These are phyloP conservation scores for Talaromyces adpressus DNA, from an alignment of 495 filamentous ascomycete species.

Conservation along the genomic window DNA sequence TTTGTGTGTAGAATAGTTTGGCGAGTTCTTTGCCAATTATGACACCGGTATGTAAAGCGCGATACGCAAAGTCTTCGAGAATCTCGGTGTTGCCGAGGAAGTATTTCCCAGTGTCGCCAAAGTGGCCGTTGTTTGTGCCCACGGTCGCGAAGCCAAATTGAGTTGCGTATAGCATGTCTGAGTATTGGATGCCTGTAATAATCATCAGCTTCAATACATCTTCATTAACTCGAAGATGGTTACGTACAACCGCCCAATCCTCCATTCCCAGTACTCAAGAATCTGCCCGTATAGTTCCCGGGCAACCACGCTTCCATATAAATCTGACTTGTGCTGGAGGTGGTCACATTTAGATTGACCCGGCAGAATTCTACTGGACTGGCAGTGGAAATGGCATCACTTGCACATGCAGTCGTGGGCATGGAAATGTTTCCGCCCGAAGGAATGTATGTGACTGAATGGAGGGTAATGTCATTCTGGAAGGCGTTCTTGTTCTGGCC, in stretches of 20 bases:
- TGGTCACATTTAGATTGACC: not conserved
- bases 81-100: not conserved
- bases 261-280: not conserved
- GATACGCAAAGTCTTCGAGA: not conserved
- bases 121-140: not conserved
- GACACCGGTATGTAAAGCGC: not conserved
- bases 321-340: not conserved
- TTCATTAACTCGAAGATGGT: not conserved
- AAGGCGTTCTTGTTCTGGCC: not conserved
- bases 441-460: not conserved
- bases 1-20: constrained; percentile 9
- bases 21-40: constrained; percentile 9
- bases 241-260: not conserved
- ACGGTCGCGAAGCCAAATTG: constrained; percentile 1
- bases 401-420: not conserved
- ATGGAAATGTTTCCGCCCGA: not conserved
- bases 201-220: not conserved
- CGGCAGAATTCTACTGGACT: not conserved
- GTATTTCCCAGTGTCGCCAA: not conserved
- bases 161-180: not conserved
- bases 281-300: not conserved
- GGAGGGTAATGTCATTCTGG: not conserved
- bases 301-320: not conserved
- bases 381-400: not conserved
- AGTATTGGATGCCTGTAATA: not conserved